Conservation (phyloP, 129 eudicot species). For the Cynara cardunculus region DNA sequence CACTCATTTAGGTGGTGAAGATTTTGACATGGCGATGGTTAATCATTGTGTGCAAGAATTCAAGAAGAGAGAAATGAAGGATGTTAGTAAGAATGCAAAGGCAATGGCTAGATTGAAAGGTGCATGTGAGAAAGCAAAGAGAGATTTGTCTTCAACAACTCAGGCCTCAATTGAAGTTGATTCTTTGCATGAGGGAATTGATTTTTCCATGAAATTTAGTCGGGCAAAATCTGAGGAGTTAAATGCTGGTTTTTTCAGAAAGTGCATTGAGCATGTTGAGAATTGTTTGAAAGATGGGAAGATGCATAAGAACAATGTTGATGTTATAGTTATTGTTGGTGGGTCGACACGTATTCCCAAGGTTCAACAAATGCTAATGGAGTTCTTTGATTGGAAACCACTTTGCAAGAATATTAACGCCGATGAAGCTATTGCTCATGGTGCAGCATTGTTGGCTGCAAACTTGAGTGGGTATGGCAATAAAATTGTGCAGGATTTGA, state of each 20-base stretch:
- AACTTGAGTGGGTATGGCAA: neutral
- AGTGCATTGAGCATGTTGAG: neutral
- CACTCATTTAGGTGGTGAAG: too few relatives aligned
- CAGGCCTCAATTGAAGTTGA: neutral
- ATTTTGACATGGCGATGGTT: too few relatives aligned
- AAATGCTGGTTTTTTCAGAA: neutral
- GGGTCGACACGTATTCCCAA: neutral
- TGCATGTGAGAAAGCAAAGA: conserved; percentile 9
- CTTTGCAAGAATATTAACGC: neutral
- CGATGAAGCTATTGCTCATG: neutral
- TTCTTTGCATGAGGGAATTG: neutral
- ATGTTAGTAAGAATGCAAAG: neutral
- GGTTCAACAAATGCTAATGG: neutral
- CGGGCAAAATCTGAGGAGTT: neutral
- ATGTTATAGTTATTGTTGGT: neutral
- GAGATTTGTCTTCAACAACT: neutral
- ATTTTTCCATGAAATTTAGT: neutral
- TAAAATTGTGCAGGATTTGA: neutral
- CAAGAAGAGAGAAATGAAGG: neutral
- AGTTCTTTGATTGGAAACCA: neutral
- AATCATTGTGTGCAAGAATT: neutral
- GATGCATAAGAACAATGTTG: neutral
- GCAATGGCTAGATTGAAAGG: neutral
- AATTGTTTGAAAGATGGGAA: neutral
- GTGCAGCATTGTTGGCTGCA: neutral